Evolutionary conservation across 2,329 filamentous ascomycete genomes (phyloP).

Genomic region (Chaetomium sp.): DNA sequence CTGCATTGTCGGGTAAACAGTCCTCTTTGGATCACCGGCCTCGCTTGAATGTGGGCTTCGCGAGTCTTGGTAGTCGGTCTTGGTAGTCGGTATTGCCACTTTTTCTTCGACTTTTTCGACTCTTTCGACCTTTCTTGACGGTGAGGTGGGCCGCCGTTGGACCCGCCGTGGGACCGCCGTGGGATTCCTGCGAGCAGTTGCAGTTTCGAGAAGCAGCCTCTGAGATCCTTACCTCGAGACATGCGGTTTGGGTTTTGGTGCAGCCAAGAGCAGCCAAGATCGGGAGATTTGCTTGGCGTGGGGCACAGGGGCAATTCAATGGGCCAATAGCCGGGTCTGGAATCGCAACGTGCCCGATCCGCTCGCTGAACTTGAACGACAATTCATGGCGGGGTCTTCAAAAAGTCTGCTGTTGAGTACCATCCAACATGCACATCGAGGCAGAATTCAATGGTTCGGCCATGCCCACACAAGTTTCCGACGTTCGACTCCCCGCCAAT

Average conservation of each 20-base stretch:
- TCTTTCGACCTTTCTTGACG: neutral
- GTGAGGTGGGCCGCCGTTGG: neutral
- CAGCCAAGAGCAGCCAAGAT: constrained; percentile 6
- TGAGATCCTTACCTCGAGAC: neutral
- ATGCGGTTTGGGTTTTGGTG: neutral
- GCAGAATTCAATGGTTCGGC: neutral
- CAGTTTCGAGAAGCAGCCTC: constrained; percentile 3
- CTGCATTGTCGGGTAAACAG: neutral
- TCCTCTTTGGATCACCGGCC: neutral
- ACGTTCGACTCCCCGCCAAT: neutral
- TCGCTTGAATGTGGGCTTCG: neutral
- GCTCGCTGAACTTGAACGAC: constrained; percentile 12
- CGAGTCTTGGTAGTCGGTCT: neutral
- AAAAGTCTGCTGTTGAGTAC: neutral
- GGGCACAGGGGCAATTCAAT: neutral
- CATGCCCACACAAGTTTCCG: neutral
- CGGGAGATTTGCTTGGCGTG: neutral
- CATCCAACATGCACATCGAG: neutral
- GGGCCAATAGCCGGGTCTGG: constrained; percentile 1
- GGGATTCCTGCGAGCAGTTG: neutral
- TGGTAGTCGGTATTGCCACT: neutral
- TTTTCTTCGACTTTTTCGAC: neutral
- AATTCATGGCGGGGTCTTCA: constrained; percentile 1
- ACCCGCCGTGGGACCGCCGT: neutral
- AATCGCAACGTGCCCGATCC: constrained; percentile 18